phyloP scores from a whole-genome alignment of 495 filamentous ascomycete species.

The Aspergillus funiculosus region DNA sequence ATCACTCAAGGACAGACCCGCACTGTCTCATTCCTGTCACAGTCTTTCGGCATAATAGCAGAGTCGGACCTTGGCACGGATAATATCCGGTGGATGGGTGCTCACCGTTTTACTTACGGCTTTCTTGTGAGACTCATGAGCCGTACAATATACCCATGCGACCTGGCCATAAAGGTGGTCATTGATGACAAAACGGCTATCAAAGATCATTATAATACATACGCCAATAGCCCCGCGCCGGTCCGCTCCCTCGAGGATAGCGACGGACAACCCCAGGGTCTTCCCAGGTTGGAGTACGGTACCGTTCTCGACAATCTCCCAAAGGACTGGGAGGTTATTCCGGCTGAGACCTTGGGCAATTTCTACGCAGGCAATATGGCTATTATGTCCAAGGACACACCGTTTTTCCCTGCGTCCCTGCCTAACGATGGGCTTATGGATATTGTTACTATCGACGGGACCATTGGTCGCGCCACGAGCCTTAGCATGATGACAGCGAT shows the following conservation, averaged over 20 bases:
- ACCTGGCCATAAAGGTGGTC: constrained; percentile 76
- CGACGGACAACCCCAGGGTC: constrained; percentile 37
- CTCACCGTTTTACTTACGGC: constrained; percentile 75
- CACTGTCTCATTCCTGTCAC: constrained; percentile 82
- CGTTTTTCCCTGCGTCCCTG: constrained; percentile 83
- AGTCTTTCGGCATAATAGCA: constrained; percentile 84
- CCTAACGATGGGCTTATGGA: constrained; percentile 84
- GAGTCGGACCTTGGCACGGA: constrained; percentile 87
- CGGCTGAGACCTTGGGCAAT: constrained; percentile 73
- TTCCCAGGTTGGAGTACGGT: constrained; percentile 74
- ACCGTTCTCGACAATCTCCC: constrained; percentile 72
- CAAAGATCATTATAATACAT: constrained; percentile 61
- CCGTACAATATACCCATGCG: constrained; percentile 77
- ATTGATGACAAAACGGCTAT: constrained; percentile 72
- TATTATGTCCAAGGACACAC: constrained; percentile 77
- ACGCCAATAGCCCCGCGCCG: constrained; percentile 32
- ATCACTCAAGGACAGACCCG: constrained; percentile 72
- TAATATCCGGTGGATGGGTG: constrained; percentile 86
- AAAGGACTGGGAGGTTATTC: constrained; percentile 62
- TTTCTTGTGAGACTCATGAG: constrained; percentile 66
- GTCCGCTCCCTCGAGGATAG: constrained; percentile 21
- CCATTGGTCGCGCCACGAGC: constrained; percentile 56
- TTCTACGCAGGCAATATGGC: constrained; percentile 97
- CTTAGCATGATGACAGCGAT: constrained; percentile 64
- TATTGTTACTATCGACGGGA: constrained; percentile 72